Evolutionary conservation across 225 moss, liverwort and hornwort species (phyloP).

Genomic region (Pseudoscleropodium purum): DNA sequence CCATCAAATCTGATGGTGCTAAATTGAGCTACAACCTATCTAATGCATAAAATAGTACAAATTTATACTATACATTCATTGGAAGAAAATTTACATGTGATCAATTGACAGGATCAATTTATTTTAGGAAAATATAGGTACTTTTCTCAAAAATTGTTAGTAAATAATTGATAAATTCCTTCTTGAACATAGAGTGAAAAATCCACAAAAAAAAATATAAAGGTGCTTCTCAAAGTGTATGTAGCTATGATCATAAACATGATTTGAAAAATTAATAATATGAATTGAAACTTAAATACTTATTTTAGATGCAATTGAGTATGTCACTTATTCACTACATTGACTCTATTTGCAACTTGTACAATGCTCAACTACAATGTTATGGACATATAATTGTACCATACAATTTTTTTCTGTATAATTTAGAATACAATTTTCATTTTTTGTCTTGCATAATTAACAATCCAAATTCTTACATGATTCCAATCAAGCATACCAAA

Average conservation of each 20-base stretch:
- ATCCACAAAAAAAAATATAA: too few relatives aligned
- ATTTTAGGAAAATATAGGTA: neutral
- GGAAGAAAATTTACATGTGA: fast-evolving
- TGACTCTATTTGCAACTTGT: neutral
- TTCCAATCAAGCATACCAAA: neutral
- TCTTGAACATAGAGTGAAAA: too few relatives aligned
- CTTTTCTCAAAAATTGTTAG: neutral
- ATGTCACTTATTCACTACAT: neutral
- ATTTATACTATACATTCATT: fast-evolving
- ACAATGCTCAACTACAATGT: fast-evolving
- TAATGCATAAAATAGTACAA: neutral
- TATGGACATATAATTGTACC: fast-evolving
- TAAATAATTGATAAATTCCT: too few relatives aligned
- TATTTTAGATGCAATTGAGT: neutral
- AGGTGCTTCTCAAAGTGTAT: too few relatives aligned
- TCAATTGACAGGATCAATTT: neutral
- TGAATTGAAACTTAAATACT: neutral
- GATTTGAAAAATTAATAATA: neutral
- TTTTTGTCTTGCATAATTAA: neutral
- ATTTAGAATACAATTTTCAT: neutral
- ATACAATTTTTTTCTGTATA: neutral
- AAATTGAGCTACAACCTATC: neutral
- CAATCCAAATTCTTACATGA: neutral
- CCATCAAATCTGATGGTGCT: fast-evolving
- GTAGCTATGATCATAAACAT: fast-evolving